These are phyloP conservation scores for Tympanopsis confertula DNA, from an alignment of 2,329 filamentous ascomycete genomes.

Conservation along the genomic window DNA sequence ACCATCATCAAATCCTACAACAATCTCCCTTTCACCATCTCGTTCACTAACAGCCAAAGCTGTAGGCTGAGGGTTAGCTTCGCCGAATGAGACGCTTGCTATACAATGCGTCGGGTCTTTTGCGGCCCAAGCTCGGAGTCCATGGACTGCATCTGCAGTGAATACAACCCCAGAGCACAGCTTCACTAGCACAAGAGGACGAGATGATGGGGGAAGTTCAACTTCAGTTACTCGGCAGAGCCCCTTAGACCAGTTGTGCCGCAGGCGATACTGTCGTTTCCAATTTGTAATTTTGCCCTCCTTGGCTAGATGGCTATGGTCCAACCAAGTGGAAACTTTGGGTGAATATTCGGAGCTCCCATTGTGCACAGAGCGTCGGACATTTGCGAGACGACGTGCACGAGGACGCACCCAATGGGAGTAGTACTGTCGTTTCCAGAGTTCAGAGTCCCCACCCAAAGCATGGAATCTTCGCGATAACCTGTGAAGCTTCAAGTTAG, in stretches of 20 bases:
- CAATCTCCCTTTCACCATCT: neutral
- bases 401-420: neutral
- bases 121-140: neutral
- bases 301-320: neutral
- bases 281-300: neutral
- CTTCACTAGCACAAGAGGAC: neutral
- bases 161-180: neutral
- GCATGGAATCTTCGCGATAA: neutral
- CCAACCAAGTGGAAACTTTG: neutral
- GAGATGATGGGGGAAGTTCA: neutral
- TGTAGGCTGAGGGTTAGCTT: neutral
- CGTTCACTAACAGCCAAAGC: neutral
- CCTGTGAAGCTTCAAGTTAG: neutral
- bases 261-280: constrained; percentile 1
- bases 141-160: neutral
- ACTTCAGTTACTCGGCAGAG: neutral
- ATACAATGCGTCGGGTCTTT: neutral
- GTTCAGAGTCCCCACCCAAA: neutral
- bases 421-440: constrained; percentile 1
- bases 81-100: neutral
- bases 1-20: neutral
- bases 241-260: constrained; percentile 1
- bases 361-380: neutral
- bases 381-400: neutral
- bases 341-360: neutral